Evolutionary conservation across 108 stramenopile genomes (phyloP).

Genomic region (Cyclotella choctawhatcheeana): DNA sequence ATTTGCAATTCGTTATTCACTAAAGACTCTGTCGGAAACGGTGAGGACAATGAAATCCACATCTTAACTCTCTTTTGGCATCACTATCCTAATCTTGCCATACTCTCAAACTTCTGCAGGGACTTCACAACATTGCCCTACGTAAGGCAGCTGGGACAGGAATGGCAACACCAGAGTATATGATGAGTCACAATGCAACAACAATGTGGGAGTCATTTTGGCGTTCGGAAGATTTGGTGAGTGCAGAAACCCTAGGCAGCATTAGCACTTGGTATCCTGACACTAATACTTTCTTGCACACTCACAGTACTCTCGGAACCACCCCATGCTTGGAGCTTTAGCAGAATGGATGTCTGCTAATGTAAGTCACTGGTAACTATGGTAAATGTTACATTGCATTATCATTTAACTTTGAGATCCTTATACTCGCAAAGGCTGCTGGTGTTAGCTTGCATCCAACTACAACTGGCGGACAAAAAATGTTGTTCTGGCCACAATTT

Average conservation of each 20-base stretch:
- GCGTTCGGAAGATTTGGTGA: conserved; percentile 49
- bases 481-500: conserved; percentile 46
- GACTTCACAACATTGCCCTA: conserved; percentile 39
- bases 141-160: conserved; percentile 35
- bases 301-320: conserved; percentile 54
- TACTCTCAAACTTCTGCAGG: background rate
- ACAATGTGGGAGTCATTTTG: conserved; percentile 61
- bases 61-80: background rate
- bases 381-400: no score
- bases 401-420: no score
- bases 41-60: background rate
- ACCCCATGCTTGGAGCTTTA: conserved; percentile 58
- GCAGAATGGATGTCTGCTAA: conserved; percentile 55
- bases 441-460: conserved; percentile 40
- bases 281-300: no score
- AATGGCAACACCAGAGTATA: conserved; percentile 46
- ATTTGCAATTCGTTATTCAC: conserved; percentile 38
- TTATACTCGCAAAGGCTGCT: conserved; percentile 43
- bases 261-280: no score
- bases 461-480: conserved; percentile 34
- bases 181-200: conserved; percentile 57
- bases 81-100: background rate
- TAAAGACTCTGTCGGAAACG: conserved; percentile 43
- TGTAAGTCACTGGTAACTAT: no score
- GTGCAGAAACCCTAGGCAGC: no score